Conservation (phyloP, 2,329 filamentous ascomycete species). For the Coleophoma cylindrospora region DNA sequence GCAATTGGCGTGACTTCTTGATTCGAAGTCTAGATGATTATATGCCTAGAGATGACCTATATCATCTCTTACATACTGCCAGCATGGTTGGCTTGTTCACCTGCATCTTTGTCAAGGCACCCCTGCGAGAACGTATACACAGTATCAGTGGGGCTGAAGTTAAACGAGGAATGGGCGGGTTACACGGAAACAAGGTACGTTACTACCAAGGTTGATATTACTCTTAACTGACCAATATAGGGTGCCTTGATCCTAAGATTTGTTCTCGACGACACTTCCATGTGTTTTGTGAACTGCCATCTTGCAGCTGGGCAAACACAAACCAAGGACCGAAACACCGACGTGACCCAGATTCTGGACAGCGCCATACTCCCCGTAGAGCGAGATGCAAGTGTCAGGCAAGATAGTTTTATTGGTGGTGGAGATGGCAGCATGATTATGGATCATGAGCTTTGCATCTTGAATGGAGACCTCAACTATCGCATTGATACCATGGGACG, state of each 20-base stretch:
- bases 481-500: slow-evolving; percentile 96
- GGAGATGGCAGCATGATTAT: slow-evolving; percentile 93
- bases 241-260: slow-evolving; percentile 91
- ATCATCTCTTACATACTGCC: slow-evolving; percentile 81
- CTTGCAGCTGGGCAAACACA: slow-evolving; percentile 89
- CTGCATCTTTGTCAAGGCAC: slow-evolving; percentile 87
- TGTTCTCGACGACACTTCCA: slow-evolving; percentile 83
- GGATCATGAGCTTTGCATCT: slow-evolving; percentile 94
- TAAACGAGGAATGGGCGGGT: slow-evolving; percentile 91
- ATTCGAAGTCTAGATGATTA: slow-evolving; percentile 77
- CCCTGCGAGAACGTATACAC: slow-evolving; percentile 69
- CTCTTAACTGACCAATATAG: slow-evolving; percentile 25
- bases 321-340: slow-evolving; percentile 86
- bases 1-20: slow-evolving; percentile 91
- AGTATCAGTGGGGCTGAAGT: slow-evolving; percentile 78
- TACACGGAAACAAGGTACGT: slow-evolving; percentile 83
- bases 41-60: slow-evolving; percentile 71
- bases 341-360: slow-evolving; percentile 86
- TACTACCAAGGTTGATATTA: not conserved
- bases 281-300: slow-evolving; percentile 98
- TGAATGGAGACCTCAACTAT: slow-evolving; percentile 94
- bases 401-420: slow-evolving; percentile 82
- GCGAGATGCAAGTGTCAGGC: slow-evolving; percentile 58
- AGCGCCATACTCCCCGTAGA: slow-evolving; percentile 68
- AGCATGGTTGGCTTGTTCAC: slow-evolving; percentile 93